A percentile compares a stretch with the other conserved stretches of the same genome.
These are phyloP conservation scores for Colletotrichum acutatum DNA, from an alignment of 2,329 filamentous ascomycete genomes.

Conservation along the genomic window DNA sequence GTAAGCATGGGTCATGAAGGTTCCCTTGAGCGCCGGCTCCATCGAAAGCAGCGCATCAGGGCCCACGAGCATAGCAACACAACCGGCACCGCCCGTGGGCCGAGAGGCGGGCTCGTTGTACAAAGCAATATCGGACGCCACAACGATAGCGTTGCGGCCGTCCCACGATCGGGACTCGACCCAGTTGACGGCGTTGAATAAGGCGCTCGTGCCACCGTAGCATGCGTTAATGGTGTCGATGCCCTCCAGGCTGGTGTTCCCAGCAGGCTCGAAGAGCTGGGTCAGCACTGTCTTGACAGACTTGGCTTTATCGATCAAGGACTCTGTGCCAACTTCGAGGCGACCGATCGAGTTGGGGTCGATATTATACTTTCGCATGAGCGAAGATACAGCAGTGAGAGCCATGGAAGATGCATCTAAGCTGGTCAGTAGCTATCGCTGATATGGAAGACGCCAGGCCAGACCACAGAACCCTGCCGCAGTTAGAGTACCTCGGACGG, in stretches of 20 bases:
- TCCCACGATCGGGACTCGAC: constrained; percentile 89
- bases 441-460: constrained; percentile 52
- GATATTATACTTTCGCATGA: constrained; percentile 85
- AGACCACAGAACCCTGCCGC: no score
- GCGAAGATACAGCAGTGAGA: constrained; percentile 80
- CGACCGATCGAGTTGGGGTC: constrained; percentile 82
- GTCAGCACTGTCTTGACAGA: constrained; percentile 89
- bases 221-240: constrained; percentile 87
- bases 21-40: constrained; percentile 82
- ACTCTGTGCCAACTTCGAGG: constrained; percentile 87
- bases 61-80: constrained; percentile 81
- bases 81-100: constrained; percentile 83
- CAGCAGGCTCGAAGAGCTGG: constrained; percentile 79
- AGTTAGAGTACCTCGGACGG: no score
- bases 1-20: constrained; percentile 85
- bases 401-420: constrained; percentile 82
- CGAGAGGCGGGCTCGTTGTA: constrained; percentile 86
- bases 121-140: constrained; percentile 85
- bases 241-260: constrained; percentile 86
- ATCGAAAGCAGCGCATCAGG: constrained; percentile 80
- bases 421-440: constrained; percentile 24
- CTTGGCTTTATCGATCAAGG: constrained; percentile 88
- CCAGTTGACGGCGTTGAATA: constrained; percentile 88
- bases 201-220: constrained; percentile 86
- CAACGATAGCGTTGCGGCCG: constrained; percentile 81